Percentiles rank a stretch among this genome's conserved stretches.
These are phyloP conservation scores for Aspergillus alliaceus DNA, from an alignment of 2,329 filamentous ascomycete species.

Conservation along the genomic window DNA sequence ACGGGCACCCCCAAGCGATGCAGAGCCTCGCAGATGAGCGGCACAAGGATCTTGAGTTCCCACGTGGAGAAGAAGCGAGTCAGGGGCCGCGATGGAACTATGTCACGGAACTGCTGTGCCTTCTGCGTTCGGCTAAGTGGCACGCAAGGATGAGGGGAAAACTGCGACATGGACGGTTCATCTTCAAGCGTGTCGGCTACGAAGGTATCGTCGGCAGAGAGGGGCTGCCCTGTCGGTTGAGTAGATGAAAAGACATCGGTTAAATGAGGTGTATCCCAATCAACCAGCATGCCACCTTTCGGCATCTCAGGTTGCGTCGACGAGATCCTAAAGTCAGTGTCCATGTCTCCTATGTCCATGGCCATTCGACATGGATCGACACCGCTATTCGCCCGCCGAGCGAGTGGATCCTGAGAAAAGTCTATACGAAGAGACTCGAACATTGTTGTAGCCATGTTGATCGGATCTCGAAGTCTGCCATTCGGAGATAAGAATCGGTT, in stretches of 20 bases:
- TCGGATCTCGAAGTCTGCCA: constrained; percentile 73
- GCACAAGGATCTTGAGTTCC: constrained; percentile 71
- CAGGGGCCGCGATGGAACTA: constrained; percentile 81
- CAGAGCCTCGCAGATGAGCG: constrained; percentile 76
- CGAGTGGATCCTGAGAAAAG: constrained; percentile 68
- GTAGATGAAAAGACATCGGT: constrained; percentile 44
- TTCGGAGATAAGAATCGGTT: constrained; percentile 75
- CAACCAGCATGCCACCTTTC: constrained; percentile 72
- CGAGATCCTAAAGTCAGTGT: constrained; percentile 57
- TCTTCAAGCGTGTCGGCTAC: constrained; percentile 70
- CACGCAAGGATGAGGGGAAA: constrained; percentile 74
- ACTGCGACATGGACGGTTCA: constrained; percentile 82
- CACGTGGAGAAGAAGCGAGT: constrained; percentile 90
- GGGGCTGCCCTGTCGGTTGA: constrained; percentile 44
- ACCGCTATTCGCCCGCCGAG: constrained; percentile 39
- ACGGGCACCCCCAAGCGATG: constrained; percentile 82
- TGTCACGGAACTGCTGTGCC: constrained; percentile 84
- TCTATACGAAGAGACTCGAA: constrained; percentile 88
- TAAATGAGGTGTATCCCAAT: constrained; percentile 79
- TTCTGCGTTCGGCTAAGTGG: constrained; percentile 85
- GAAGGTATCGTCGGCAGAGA: constrained; percentile 39
- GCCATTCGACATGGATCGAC: constrained; percentile 64
- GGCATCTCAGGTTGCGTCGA: constrained; percentile 85
- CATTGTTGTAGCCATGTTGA: constrained; percentile 91
- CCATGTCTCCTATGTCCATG: constrained; percentile 54